Conservation (phyloP, 495 filamentous ascomycete species). For the Aspergillus indologenus region DNA sequence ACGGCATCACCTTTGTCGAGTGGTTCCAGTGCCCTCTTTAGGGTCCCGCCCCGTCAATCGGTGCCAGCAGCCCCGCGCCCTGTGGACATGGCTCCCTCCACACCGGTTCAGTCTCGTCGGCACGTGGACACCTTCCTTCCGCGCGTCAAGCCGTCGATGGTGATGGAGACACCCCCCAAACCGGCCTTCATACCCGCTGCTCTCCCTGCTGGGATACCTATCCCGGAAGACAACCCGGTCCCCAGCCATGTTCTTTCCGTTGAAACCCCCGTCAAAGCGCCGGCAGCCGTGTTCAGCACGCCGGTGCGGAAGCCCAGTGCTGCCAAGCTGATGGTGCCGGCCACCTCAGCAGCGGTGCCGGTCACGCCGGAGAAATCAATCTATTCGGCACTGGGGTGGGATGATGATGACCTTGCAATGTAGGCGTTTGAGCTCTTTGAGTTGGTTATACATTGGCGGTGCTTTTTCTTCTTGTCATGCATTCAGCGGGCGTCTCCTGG, state of each 20-base stretch:
- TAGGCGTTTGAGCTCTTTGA: slow-evolving; percentile 6
- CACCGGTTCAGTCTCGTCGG: slow-evolving; percentile 31
- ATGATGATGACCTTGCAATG: slow-evolving; percentile 54
- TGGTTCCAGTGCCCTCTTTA: slow-evolving; percentile 30
- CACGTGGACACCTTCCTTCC: slow-evolving; percentile 17
- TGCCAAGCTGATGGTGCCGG: slow-evolving; percentile 6
- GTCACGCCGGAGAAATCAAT: slow-evolving; percentile 53
- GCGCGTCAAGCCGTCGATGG: slow-evolving; percentile 11
- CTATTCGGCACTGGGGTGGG: slow-evolving; percentile 74
- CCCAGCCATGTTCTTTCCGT: not conserved
- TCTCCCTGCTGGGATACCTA: not conserved
- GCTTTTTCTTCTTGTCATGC: not conserved
- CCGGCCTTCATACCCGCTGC: slow-evolving; percentile 14
- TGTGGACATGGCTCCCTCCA: slow-evolving; percentile 28
- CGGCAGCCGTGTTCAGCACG: slow-evolving; percentile 21
- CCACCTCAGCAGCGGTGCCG: slow-evolving; percentile 19
- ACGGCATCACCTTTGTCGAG: slow-evolving; percentile 12
- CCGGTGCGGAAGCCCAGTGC: slow-evolving; percentile 23
- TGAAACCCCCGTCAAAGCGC: slow-evolving; percentile 19
- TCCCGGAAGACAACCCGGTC: not conserved
- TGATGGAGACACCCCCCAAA: slow-evolving; percentile 46
- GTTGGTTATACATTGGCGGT: not conserved
- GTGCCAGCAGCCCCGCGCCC: slow-evolving; percentile 33
- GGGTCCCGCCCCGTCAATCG: slow-evolving; percentile 22
- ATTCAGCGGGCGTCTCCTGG: slow-evolving; percentile 17